Percentiles rank a stretch among this genome's conserved stretches.
phyloP scores from a whole-genome alignment of 2,329 filamentous ascomycete species.

The Aspergillus sojae region DNA sequence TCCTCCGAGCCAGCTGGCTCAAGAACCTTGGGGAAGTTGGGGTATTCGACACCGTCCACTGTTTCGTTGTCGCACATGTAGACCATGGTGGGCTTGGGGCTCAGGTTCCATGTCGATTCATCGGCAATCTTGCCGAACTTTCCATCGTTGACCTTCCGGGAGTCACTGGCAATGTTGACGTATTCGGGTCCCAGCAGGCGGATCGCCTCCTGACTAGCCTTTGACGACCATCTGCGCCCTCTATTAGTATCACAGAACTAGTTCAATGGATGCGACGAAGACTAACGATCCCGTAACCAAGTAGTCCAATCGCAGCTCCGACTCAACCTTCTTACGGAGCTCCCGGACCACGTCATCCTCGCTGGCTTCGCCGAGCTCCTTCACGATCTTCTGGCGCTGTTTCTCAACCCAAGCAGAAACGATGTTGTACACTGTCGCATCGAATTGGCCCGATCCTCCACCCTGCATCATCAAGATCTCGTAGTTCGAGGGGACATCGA shows the following conservation, averaged over 20 bases:
- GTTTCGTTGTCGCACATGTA: slow-evolving; percentile 90
- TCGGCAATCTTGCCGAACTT: slow-evolving; percentile 86
- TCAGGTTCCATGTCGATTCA: slow-evolving; percentile 74
- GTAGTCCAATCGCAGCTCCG: slow-evolving; percentile 82
- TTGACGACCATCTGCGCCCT: slow-evolving; percentile 69
- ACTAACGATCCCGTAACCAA: slow-evolving; percentile 73
- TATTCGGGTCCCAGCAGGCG: slow-evolving; percentile 73
- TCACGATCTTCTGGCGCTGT: slow-evolving; percentile 58
- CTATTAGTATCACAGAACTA: slow-evolving; percentile 5
- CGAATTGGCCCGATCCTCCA: slow-evolving; percentile 84
- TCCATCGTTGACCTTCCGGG: slow-evolving; percentile 65
- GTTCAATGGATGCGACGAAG: not conserved
- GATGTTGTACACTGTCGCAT: slow-evolving; percentile 80
- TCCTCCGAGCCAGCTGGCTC: slow-evolving; percentile 56
- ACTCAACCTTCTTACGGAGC: slow-evolving; percentile 65
- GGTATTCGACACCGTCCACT: slow-evolving; percentile 85
- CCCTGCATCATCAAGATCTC: slow-evolving; percentile 72
- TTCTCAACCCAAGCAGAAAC: slow-evolving; percentile 78
- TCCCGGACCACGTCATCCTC: slow-evolving; percentile 61
- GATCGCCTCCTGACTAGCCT: slow-evolving; percentile 81
- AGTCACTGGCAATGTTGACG: slow-evolving; percentile 78
- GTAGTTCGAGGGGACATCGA: slow-evolving; percentile 84
- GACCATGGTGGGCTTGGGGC: slow-evolving; percentile 67
- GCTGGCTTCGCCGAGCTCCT: slow-evolving; percentile 48
- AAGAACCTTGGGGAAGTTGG: slow-evolving; percentile 67